Percentiles rank a stretch among this genome's conserved stretches.
These are phyloP conservation scores for Blepharisma undulans DNA, from an alignment of 169 alveolate genomes.

Conservation along the genomic window DNA sequence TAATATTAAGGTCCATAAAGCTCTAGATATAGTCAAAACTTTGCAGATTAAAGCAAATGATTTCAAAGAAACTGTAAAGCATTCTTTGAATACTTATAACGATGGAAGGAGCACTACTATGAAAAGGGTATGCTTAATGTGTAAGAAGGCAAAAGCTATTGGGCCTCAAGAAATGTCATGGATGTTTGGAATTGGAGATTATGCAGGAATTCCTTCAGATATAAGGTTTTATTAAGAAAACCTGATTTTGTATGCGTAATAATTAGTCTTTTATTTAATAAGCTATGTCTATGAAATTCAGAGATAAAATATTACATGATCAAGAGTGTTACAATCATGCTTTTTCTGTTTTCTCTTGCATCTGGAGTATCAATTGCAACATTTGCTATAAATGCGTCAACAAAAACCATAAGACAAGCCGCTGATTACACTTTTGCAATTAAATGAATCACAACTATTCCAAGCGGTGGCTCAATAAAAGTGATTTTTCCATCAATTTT, in stretches of 20 bases:
- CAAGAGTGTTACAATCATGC: neutral
- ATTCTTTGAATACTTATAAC: neutral
- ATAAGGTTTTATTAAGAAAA: slow-evolving; percentile 13
- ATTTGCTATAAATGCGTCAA: neutral
- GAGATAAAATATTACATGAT: neutral
- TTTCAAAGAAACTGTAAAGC: neutral
- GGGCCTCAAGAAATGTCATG: slow-evolving; percentile 16
- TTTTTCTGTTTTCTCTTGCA: neutral
- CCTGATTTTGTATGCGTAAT: neutral
- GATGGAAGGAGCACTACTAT: neutral
- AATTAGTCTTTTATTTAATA: neutral
- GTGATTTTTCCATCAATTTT: neutral
- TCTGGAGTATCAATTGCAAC: neutral
- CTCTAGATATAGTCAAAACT: neutral
- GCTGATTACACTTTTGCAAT: neutral
- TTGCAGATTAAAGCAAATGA: neutral
- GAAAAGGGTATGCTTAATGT: neutral
- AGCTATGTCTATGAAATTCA: neutral
- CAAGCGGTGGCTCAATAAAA: neutral
- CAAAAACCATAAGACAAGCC: neutral
- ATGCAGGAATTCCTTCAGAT: slow-evolving; percentile 8
- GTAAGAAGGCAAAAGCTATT: neutral
- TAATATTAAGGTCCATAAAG: slow-evolving; percentile 10
- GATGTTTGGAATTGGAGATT: slow-evolving; percentile 17
- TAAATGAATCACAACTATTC: neutral